Conservation (phyloP, 2,329 filamentous ascomycete genomes). For the Didymella sp. region DNA sequence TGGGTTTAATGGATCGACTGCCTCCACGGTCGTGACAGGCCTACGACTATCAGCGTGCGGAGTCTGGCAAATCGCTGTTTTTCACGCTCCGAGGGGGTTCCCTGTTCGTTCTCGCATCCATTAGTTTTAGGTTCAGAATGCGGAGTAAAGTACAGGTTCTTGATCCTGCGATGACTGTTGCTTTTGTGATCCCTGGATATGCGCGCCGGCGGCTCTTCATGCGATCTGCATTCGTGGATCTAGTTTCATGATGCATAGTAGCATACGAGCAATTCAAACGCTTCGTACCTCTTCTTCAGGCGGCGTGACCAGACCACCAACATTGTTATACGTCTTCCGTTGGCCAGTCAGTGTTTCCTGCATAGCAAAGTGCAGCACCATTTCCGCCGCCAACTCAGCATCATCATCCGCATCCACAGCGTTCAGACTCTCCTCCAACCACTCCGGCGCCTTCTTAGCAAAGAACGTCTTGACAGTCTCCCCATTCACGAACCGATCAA, state of each 20-base stretch:
- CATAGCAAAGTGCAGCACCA: constrained; percentile 45
- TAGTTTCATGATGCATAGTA: background rate
- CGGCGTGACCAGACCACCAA: constrained; percentile 32
- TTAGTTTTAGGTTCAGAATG: background rate
- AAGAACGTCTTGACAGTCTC: constrained; percentile 51
- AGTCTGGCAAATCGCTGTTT: background rate
- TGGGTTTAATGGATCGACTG: background rate
- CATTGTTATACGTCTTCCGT: constrained; percentile 1
- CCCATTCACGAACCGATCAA: constrained; percentile 52
- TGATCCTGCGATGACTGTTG: background rate
- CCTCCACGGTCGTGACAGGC: background rate
- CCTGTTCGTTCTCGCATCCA: background rate
- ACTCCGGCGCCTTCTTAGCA: constrained; percentile 29
- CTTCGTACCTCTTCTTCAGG: constrained; percentile 16
- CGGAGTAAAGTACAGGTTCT: background rate
- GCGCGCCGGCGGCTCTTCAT: background rate
- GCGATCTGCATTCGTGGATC: background rate
- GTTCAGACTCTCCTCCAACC: constrained; percentile 28
- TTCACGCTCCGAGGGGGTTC: background rate
- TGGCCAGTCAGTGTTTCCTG: constrained; percentile 13
- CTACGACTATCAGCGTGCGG: background rate
- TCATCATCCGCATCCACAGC: constrained; percentile 40
- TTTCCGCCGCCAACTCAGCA: constrained; percentile 37
- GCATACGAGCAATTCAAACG: background rate
- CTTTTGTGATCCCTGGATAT: background rate